Evolutionary conservation across 441 rosid species (phyloP).

Genomic region (Euphorbia corollata): DNA sequence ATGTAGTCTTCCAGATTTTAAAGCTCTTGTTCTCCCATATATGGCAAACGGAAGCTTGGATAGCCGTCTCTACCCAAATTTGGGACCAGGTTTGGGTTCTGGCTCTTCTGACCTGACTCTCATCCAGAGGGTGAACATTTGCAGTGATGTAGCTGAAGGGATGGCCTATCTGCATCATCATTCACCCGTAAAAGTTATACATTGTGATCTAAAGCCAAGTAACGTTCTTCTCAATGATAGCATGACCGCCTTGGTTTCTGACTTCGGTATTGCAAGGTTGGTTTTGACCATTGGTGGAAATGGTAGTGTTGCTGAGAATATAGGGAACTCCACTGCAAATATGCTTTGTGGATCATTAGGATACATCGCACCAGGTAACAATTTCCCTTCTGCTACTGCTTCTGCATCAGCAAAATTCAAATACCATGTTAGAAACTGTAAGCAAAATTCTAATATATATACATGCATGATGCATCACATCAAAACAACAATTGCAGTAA

Average conservation of each 20-base stretch:
- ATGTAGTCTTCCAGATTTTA: constrained; percentile 26
- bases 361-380: constrained; percentile 26
- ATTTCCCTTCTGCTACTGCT: constrained; percentile 10
- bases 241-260: constrained; percentile 26
- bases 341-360: constrained; percentile 36
- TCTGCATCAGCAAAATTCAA: neutral
- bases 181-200: constrained; percentile 24
- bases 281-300: constrained; percentile 36
- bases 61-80: constrained; percentile 18
- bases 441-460: neutral
- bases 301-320: constrained; percentile 29
- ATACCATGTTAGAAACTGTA: neutral
- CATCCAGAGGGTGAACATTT: constrained; percentile 25
- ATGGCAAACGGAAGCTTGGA: constrained; percentile 30
- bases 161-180: constrained; percentile 30
- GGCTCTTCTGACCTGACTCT: constrained; percentile 29
- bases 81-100: constrained; percentile 18
- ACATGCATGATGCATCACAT: neutral
- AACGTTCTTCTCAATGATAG: constrained; percentile 28
- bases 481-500: neutral
- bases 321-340: constrained; percentile 46
- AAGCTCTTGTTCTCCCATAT: constrained; percentile 28
- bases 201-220: constrained; percentile 30
- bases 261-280: constrained; percentile 26
- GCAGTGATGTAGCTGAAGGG: constrained; percentile 27